These are phyloP conservation scores for Verticillium isaacii DNA, from an alignment of 2,329 filamentous ascomycete species.

Conservation along the genomic window DNA sequence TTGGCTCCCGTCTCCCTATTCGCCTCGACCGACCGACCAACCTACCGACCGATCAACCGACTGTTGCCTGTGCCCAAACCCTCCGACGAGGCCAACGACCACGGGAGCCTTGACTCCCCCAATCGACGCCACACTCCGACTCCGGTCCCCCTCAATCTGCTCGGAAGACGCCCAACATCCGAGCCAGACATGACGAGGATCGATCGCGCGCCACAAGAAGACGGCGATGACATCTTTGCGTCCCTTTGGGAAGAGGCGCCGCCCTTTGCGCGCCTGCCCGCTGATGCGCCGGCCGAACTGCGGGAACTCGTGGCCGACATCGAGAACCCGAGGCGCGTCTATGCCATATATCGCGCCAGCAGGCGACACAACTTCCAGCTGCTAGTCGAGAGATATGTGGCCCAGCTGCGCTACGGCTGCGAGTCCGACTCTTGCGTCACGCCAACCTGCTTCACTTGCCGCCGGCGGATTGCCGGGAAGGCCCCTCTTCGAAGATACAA, in stretches of 20 bases:
- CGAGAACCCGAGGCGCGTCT: slow-evolving; percentile 57
- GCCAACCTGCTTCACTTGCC: slow-evolving; percentile 75
- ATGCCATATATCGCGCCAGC: slow-evolving; percentile 55
- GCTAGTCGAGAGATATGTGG: slow-evolving; percentile 65
- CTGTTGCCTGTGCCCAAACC: neutral
- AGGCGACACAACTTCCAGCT: slow-evolving; percentile 61
- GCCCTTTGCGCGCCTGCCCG: slow-evolving; percentile 53
- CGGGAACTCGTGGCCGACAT: slow-evolving; percentile 50
- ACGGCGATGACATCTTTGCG: slow-evolving; percentile 31
- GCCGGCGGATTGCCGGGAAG: slow-evolving; percentile 60
- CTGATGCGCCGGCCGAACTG: slow-evolving; percentile 56
- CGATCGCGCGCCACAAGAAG: neutral
- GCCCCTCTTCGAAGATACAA: slow-evolving; percentile 75
- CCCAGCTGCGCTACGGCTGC: slow-evolving; percentile 80
- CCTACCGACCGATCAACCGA: neutral
- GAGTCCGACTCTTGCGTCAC: slow-evolving; percentile 63
- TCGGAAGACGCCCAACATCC: neutral
- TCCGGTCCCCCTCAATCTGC: neutral
- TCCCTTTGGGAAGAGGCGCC: slow-evolving; percentile 53
- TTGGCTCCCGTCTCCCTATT: neutral
- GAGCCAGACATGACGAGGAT: neutral
- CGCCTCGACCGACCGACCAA: neutral
- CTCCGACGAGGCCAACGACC: neutral
- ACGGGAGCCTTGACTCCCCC: too few species aligned
- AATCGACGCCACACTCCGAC: neutral